Percentiles rank a stretch among this genome's conserved stretches.
phyloP scores from a whole-genome alignment of 1,284 basidiomycete genomes.

The Ustilago nuda region DNA sequence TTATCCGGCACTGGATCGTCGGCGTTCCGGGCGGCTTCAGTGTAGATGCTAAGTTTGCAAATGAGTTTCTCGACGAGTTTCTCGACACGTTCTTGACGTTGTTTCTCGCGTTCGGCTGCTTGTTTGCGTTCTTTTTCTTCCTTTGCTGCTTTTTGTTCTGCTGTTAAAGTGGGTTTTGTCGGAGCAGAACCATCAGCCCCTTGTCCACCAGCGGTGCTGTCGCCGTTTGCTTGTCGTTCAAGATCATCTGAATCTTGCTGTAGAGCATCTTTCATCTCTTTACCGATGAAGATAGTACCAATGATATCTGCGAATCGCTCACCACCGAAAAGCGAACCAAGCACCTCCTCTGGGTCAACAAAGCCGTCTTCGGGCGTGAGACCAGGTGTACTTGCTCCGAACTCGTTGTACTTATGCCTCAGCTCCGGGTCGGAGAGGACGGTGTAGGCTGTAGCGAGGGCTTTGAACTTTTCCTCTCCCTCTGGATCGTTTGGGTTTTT shows the following conservation, averaged over 20 bases:
- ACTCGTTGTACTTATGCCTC: constrained; percentile 92
- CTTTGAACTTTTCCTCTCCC: constrained; percentile 80
- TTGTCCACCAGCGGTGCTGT: constrained; percentile 1
- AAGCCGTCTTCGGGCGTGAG: constrained; percentile 67
- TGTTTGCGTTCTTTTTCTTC: constrained; percentile 76
- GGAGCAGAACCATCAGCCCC: background rate
- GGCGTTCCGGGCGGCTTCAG: constrained; percentile 82
- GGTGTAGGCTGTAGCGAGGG: constrained; percentile 74
- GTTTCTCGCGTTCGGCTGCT: constrained; percentile 84
- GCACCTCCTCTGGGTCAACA: constrained; percentile 86
- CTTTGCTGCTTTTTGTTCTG: constrained; percentile 83
- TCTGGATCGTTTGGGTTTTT: constrained; percentile 92
- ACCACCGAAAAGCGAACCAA: constrained; percentile 74
- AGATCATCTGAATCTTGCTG: constrained; percentile 85
- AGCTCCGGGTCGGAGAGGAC: constrained; percentile 83
- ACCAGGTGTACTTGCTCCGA: constrained; percentile 70
- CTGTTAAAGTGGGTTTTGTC: constrained; percentile 74
- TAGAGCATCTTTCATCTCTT: constrained; percentile 97
- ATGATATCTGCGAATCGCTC: constrained; percentile 85
- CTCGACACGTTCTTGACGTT: constrained; percentile 80
- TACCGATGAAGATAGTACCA: constrained; percentile 83
- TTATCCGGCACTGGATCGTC: constrained; percentile 78
- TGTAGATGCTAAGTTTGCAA: constrained; percentile 89
- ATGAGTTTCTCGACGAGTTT: constrained; percentile 86
- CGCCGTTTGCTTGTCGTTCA: constrained; percentile 56